These are phyloP conservation scores for Ophiostoma quercus DNA, from an alignment of 2,329 filamentous ascomycete genomes.

Conservation along the genomic window DNA sequence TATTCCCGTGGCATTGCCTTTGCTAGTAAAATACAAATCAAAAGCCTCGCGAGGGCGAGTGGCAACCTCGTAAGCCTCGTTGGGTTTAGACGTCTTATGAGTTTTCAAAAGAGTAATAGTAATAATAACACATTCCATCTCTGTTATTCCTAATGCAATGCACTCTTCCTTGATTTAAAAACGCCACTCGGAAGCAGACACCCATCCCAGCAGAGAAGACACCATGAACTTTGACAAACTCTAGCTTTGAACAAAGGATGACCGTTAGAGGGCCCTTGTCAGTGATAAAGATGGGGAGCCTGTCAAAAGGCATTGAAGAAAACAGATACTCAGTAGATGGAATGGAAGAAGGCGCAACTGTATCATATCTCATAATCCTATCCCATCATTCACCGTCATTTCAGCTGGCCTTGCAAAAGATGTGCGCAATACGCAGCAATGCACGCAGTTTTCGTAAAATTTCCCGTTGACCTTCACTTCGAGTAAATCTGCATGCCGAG, in stretches of 20 bases:
- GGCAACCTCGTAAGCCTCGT: background rate
- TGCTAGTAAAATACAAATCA: background rate
- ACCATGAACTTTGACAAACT: background rate
- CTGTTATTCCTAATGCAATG: background rate
- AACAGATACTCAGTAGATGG: background rate
- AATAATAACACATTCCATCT: background rate
- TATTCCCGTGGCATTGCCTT: background rate
- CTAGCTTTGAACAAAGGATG: no score
- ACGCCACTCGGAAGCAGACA: background rate
- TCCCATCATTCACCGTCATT: constrained; percentile 7
- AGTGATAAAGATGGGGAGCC: no score
- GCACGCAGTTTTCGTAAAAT: background rate
- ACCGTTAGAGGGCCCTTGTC: no score
- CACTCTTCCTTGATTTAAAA: background rate
- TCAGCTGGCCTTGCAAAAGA: background rate
- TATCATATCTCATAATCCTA: background rate
- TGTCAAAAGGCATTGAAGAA: no score
- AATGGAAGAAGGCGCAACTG: background rate
- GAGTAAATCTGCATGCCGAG: background rate
- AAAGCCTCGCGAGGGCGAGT: background rate
- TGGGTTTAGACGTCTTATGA: background rate
- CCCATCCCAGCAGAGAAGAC: background rate
- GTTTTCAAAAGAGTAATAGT: background rate
- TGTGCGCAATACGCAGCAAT: background rate
- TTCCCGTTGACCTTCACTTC: background rate